Evolutionary conservation across 2,329 filamentous ascomycete genomes (phyloP), one percentile per base, ranked within the genome.

Genomic region (Ceratocystis colombiana): DNA sequence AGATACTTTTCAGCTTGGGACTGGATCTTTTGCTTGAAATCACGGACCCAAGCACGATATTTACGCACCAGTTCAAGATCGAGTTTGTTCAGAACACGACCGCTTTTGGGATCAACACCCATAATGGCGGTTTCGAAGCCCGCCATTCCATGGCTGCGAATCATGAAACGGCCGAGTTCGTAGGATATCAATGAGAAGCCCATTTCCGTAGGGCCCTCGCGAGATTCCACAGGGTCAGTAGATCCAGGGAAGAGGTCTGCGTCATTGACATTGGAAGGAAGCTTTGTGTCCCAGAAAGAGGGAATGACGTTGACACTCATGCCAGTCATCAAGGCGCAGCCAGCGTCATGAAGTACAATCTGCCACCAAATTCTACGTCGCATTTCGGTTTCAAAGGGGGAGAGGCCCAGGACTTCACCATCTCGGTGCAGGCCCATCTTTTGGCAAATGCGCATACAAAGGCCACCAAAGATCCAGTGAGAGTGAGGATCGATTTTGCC

Each of bases 341-440:
- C 81, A 55, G 79, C 76, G 68, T 86, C 84, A 64, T 83, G 76
- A 66, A 85, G 75, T 62, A 84, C 77, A 30, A 87, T 79, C 71
- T 84, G 80, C 84, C 84, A 86, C 85, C 85, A 88, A 22, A 88
- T 77, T 5, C 86, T 78, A 55, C 85, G 77, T n/a, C 85, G 79
- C 78, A 88, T 87, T 71, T 88, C 84, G 1, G 81, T 82, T 70
- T 88, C 84, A 70, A 87, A 86, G 0, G 84, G 82, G 0, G 80
- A 77, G 1, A 87, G 75, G 1, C 80, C 80, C 5, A 85, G 75
- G 20, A 75, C 73, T 68, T 81, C 79, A 45, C 84, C 84, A 68
- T 88, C 85, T 12, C 82, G 79, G 68, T 88, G 84, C 61, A 88
- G 77, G 0, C 86, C 86, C 79, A 88, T 85, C 71, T 85, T 85